These are phyloP conservation scores for Malania oleifera DNA, from an alignment of 164 flowering plant species.

Conservation along the genomic window DNA sequence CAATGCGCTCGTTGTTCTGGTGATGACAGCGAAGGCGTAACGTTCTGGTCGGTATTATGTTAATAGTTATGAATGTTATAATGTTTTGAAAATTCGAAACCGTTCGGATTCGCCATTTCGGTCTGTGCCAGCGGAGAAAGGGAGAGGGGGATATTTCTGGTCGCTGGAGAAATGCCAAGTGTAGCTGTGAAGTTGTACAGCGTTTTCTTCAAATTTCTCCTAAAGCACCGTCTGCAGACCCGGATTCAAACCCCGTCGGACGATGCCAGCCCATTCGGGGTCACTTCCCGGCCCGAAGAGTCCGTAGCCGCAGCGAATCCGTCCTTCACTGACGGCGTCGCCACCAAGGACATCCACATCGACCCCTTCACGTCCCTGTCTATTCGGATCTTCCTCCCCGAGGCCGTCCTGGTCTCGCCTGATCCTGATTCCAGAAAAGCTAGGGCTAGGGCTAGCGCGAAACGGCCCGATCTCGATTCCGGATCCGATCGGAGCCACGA, in stretches of 20 bases:
- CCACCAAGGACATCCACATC: constrained; percentile 87
- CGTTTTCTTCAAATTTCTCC: constrained; percentile 78
- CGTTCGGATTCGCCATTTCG: no score
- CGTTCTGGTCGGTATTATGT: no score
- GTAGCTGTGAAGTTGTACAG: constrained; percentile 86
- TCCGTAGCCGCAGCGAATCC: constrained; percentile 70
- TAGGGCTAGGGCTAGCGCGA: constrained; percentile 2
- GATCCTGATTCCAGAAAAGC: constrained; percentile 24
- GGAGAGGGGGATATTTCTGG: no score
- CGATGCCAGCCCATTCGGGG: constrained; percentile 62
- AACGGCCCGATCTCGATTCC: constrained; percentile 7
- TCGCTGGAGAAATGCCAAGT: constrained; percentile 91
- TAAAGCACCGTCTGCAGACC: constrained; percentile 78
- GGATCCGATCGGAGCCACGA: constrained; percentile 3
- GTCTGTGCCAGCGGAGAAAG: no score
- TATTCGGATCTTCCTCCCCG: constrained; percentile 44
- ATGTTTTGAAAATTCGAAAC: no score
- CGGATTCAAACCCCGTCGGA: constrained; percentile 41
- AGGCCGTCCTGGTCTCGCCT: constrained; percentile 34
- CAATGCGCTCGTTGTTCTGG: no score
- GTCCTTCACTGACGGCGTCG: constrained; percentile 83
- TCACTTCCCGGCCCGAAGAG: constrained; percentile 84
- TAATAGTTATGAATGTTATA: no score
- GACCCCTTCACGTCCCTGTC: constrained; percentile 41
- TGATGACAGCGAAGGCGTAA: no score